Percentiles rank a stretch among this genome's conserved stretches.
These are phyloP conservation scores for Magnolia officinalis DNA, from an alignment of 164 flowering plant species.

Conservation along the genomic window DNA sequence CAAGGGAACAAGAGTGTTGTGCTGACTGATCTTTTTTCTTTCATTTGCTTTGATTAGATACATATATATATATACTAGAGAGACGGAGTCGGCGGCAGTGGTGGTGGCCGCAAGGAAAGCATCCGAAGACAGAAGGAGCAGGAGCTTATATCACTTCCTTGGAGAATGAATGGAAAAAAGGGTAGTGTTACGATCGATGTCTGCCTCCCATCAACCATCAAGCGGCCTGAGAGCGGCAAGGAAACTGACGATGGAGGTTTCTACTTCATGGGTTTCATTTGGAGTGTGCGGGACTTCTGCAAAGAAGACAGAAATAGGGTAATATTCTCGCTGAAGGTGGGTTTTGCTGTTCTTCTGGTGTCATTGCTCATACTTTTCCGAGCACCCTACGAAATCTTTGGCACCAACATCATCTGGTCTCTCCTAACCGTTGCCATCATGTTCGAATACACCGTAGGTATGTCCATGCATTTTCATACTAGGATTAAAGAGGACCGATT, in stretches of 20 bases:
- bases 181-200: constrained; percentile 30
- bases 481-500: no score
- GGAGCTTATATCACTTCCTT: neutral
- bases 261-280: constrained; percentile 31
- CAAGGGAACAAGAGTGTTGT: neutral
- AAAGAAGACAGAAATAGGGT: constrained; percentile 67
- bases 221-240: constrained; percentile 9
- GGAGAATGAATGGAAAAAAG: constrained; percentile 68
- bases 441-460: constrained; percentile 97
- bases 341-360: constrained; percentile 70
- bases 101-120: neutral
- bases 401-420: constrained; percentile 79
- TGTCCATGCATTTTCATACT: constrained; percentile 11
- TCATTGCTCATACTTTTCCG: constrained; percentile 64
- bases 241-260: constrained; percentile 14
- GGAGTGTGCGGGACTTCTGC: constrained; percentile 50
- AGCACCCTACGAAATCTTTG: constrained; percentile 71
- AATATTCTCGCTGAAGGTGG: constrained; percentile 67
- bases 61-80: neutral
- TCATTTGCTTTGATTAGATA: neutral
- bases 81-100: neutral
- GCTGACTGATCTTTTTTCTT: constrained; percentile 1
- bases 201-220: neutral
- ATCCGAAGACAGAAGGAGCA: neutral
- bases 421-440: constrained; percentile 86